These are phyloP conservation scores for Apiospora phragmitis DNA, from an alignment of 2,329 filamentous ascomycete species.

Conservation along the genomic window DNA sequence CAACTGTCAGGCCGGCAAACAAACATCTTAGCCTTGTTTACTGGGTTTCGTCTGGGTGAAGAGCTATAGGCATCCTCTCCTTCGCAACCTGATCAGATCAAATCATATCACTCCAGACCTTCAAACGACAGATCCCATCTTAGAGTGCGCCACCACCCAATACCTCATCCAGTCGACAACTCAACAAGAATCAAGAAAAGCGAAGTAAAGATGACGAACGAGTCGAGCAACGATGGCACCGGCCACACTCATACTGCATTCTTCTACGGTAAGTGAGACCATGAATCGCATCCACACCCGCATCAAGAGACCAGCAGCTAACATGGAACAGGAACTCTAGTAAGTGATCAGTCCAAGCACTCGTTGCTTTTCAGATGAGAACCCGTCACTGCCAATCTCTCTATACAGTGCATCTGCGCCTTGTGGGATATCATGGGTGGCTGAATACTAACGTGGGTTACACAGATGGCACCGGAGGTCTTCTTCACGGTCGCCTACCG, in stretches of 20 bases:
- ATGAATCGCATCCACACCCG: no score
- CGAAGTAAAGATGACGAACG: neutral
- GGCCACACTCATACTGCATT: constrained; percentile 44
- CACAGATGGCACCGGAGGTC: constrained; percentile 77
- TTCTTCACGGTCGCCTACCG: constrained; percentile 84
- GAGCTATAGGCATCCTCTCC: neutral
- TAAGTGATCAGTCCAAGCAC: constrained; percentile 20
- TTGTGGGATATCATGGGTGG: neutral
- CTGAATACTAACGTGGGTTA: constrained; percentile 15
- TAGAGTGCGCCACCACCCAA: neutral
- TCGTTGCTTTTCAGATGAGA: neutral
- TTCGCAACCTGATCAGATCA: neutral
- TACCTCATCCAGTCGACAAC: neutral
- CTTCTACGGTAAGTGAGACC: constrained; percentile 53
- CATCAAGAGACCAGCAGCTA: constrained; percentile 13
- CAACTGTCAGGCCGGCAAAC: neutral
- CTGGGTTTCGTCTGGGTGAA: neutral
- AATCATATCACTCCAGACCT: neutral
- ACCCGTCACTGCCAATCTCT: neutral
- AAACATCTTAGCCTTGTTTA: neutral
- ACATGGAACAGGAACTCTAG: constrained; percentile 40
- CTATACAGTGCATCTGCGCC: neutral
- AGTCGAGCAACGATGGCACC: constrained; percentile 18
- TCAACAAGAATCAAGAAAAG: neutral
- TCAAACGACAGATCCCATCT: neutral